Conservation (phyloP, 2,329 filamentous ascomycete genomes). For the Colletotrichum sublineola region DNA sequence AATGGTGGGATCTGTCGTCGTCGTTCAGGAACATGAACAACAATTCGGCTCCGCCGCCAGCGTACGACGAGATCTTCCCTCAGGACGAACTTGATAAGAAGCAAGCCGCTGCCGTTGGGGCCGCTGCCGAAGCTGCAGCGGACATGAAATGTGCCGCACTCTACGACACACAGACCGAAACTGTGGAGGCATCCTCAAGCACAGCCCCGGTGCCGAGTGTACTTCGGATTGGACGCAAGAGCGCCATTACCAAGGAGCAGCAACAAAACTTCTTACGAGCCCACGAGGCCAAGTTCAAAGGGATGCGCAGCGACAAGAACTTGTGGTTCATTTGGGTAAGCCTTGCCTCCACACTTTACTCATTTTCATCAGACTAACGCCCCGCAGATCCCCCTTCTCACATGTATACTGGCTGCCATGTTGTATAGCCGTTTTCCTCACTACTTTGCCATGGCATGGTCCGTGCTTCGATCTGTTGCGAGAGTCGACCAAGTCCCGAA, state of each 20-base stretch:
- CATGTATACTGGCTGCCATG: conserved; percentile 63
- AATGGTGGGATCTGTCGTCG: conserved; percentile 78
- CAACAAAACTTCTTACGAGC: conserved; percentile 73
- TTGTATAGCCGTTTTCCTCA: conserved; percentile 66
- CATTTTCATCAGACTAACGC: conserved; percentile 43
- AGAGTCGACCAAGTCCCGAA: conserved; percentile 35
- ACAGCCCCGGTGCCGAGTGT: conserved; percentile 50
- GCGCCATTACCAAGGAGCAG: conserved; percentile 74
- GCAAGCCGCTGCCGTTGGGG: conserved; percentile 68
- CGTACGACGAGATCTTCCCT: conserved; percentile 85
- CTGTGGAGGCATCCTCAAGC: conserved; percentile 48
- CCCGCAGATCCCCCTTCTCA: conserved; percentile 63
- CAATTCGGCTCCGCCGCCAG: conserved; percentile 71
- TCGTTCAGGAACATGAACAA: conserved; percentile 62
- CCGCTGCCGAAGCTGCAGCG: conserved; percentile 69
- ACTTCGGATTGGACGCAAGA: conserved; percentile 73
- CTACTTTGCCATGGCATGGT: conserved; percentile 50
- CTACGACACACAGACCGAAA: conserved; percentile 61
- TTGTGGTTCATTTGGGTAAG: conserved; percentile 78
- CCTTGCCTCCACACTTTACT: conserved; percentile 14
- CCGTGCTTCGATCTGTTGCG: conserved; percentile 38
- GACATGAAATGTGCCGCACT: conserved; percentile 68
- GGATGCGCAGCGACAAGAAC: conserved; percentile 73
- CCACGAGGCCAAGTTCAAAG: conserved; percentile 73
- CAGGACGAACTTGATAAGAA: conserved; percentile 66